Percentiles rank a stretch among this genome's conserved stretches.
Conservation (phyloP, 345 rosid genomes). For the Eucalyptus polybractea region DNA sequence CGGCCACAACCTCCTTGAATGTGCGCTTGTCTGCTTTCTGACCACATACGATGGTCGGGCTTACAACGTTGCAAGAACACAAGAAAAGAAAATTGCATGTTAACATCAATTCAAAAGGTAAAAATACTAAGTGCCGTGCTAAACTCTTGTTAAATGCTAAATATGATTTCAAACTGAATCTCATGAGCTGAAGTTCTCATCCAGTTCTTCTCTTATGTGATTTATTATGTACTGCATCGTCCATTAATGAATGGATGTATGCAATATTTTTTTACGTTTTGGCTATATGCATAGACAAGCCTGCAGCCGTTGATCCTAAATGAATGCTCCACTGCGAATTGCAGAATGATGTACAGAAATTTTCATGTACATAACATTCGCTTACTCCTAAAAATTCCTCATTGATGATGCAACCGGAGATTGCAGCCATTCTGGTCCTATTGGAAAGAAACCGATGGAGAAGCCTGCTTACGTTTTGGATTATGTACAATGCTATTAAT, state of each 20-base stretch:
- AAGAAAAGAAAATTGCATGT: not conserved
- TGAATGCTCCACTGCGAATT: not conserved
- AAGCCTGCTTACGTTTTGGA: not conserved
- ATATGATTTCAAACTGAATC: not conserved
- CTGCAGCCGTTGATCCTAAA: not conserved
- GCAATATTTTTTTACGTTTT: not conserved
- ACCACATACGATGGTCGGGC: not conserved
- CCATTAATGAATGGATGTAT: not conserved
- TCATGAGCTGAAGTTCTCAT: not conserved
- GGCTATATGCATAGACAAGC: not conserved
- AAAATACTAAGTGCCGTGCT: not conserved
- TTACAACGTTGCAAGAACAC: not conserved
- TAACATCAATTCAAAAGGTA: not conserved
- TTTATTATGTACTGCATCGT: not conserved
- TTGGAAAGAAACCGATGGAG: not conserved
- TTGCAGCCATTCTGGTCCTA: not conserved
- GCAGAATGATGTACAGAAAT: not conserved
- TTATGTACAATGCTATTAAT: not conserved
- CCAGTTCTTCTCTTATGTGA: not conserved
- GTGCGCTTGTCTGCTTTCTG: not conserved
- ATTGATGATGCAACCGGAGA: not conserved
- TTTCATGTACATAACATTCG: not conserved
- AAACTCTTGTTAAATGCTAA: not conserved
- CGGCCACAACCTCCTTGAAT: not conserved
- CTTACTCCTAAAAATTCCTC: not conserved